Evolutionary conservation across 1,139 yeast genomes (phyloP), one percentile per base, ranked within the genome.

Genomic region (Candida tetrigidarum): DNA sequence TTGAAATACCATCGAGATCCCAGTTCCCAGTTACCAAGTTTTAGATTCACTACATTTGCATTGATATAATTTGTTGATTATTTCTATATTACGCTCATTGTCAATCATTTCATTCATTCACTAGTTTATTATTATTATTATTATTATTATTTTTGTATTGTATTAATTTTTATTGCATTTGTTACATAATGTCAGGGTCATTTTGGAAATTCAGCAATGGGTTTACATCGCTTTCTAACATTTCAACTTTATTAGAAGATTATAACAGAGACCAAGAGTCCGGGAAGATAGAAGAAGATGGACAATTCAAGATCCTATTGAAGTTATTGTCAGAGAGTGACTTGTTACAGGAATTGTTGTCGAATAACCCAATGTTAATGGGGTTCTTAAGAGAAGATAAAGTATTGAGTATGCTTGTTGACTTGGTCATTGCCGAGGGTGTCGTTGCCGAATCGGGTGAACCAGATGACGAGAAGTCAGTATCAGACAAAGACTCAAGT

Each of bases 161-260:
- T 30, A 34, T 34, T 39, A 30, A 38, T 30, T 38, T 9, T 37
- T 25, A 18, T 32, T 18, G 36, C 36, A 32, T 32, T 32, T 19
- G 36, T 32, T 25, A 19, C 26, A 42, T 25, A 18, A 85, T 85
- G 93, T 84, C 92, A 3, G 86, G 88, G 27, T 80, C 93, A 37
- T 92, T 91, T 66, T 92, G 98, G 98, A 86, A 89, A 64, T 87
- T 89, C 66, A 89, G 92, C 46, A 87, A 85, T 64, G 93, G 90
- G 51, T 87, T 87, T 64, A 81, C 91, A 42, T 81, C 90, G 42
- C 80, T 84, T 39, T 83, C 92, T 8, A 80, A 87, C 48, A 83
- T 92, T 46, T 83, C 89, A 52, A 83, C 84, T 45, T 74, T 92
- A 39, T 76, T 93, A 52, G 88, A 86, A 54, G 74, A 74, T 51